Conservation (phyloP, 352 stramenopile species). For the Globisporangium lucens region DNA sequence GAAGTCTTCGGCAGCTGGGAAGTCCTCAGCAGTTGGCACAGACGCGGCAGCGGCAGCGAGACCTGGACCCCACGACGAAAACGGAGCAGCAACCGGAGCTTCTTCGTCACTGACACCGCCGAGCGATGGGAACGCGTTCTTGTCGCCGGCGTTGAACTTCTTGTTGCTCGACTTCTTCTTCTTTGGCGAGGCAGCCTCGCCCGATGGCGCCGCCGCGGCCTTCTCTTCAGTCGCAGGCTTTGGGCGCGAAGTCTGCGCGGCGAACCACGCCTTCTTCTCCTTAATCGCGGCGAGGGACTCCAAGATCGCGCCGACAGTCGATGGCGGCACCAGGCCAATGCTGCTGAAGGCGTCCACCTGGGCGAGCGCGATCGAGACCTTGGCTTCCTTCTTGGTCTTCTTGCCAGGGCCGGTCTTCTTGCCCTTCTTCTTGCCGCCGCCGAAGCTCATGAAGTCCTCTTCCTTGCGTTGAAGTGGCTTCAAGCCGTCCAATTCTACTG, state of each 20-base stretch:
- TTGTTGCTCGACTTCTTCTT: conserved; percentile 75
- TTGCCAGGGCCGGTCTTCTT: conserved; percentile 48
- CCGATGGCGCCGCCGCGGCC: conserved; percentile 22
- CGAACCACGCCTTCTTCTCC: conserved; percentile 93
- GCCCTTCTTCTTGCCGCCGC: conserved; percentile 71
- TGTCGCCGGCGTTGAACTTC: conserved; percentile 80
- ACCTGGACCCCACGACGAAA: conserved; percentile 57
- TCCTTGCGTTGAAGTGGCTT: conserved; percentile 88
- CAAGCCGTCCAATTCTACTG: conserved; percentile 90
- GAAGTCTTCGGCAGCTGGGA: conserved; percentile 37
- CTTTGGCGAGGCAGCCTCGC: conserved; percentile 52
- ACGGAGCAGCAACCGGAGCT: conserved; percentile 21
- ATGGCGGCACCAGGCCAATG: conserved; percentile 88
- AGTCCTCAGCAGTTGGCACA: conserved; percentile 29
- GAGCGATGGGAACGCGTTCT: conserved; percentile 79
- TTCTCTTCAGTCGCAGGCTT: conserved; percentile 30
- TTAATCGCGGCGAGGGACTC: conserved; percentile 92
- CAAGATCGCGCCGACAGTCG: conserved; percentile 74
- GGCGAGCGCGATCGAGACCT: conserved; percentile 73
- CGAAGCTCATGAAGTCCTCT: conserved; percentile 81
- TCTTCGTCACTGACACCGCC: conserved; percentile 38
- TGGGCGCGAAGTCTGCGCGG: conserved; percentile 54
- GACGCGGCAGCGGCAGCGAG: conserved; percentile 36
- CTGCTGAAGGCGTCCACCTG: conserved; percentile 91
- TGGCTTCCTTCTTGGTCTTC: conserved; percentile 77